Evolutionary conservation across 1,284 basidiomycete genomes (phyloP).

Genomic region (Mycosarcoma mackinlayi): DNA sequence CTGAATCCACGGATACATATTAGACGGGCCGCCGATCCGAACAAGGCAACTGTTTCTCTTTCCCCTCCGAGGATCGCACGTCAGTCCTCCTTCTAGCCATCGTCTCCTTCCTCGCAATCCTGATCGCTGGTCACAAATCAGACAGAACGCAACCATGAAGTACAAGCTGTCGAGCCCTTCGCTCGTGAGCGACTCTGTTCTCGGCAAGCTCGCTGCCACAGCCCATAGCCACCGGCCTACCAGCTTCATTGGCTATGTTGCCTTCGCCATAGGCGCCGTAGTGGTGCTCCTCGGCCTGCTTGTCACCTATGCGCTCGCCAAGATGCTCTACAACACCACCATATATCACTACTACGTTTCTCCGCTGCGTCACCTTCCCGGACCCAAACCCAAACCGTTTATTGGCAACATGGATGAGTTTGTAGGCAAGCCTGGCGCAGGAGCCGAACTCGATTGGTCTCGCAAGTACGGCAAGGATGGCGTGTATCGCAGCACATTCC

Average conservation of each 20-base stretch:
- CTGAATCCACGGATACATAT: no score
- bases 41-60: no score
- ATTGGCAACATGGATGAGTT: constrained; percentile 47
- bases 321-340: constrained; percentile 37
- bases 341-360: constrained; percentile 43
- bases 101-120: background rate
- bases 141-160: constrained; percentile 22
- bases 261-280: constrained; percentile 1
- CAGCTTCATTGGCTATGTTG: constrained; percentile 11
- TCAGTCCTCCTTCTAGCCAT: background rate
- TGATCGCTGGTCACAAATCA: background rate
- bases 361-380: constrained; percentile 43
- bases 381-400: constrained; percentile 35
- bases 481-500: constrained; percentile 32
- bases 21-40: no score
- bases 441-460: constrained; percentile 35
- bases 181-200: constrained; percentile 22
- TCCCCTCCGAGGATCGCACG: background rate
- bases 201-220: constrained; percentile 14
- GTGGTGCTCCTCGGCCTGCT: constrained; percentile 3
- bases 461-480: constrained; percentile 35
- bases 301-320: constrained; percentile 8
- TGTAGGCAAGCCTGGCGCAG: constrained; percentile 30
- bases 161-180: constrained; percentile 23
- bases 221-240: constrained; percentile 18